Conservation (phyloP, 2,329 filamentous ascomycete species). For the Neofusicoccum kwambonambiense region DNA sequence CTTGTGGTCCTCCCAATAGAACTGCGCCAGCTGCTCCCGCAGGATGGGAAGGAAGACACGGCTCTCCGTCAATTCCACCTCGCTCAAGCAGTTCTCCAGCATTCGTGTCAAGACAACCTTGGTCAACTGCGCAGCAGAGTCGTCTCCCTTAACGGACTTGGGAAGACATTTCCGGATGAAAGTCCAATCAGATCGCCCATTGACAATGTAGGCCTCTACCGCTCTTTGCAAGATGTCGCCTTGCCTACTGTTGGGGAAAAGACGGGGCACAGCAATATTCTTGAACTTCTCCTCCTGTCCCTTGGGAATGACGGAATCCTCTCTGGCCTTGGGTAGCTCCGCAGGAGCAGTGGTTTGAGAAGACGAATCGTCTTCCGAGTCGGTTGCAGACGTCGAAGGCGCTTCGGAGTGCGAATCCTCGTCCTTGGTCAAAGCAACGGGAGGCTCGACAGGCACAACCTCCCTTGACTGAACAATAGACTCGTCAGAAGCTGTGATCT, state of each 20-base stretch:
- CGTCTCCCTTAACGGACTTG: neutral
- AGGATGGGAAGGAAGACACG: neutral
- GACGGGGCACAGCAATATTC: neutral
- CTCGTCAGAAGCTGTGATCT: neutral
- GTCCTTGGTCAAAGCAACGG: conserved; percentile 1
- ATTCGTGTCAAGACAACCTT: neutral
- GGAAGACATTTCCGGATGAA: conserved; percentile 3
- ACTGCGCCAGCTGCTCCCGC: neutral
- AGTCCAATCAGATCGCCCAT: neutral
- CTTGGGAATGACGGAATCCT: conserved; percentile 9
- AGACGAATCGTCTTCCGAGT: neutral
- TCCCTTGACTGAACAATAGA: neutral
- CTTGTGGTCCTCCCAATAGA: conserved; percentile 11
- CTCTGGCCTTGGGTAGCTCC: neutral
- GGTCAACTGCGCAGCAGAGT: neutral
- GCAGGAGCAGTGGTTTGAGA: neutral
- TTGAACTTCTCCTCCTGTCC: neutral
- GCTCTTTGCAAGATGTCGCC: neutral
- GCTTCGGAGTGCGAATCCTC: neutral
- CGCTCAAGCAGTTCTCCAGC: conserved; percentile 7
- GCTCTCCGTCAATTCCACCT: neutral
- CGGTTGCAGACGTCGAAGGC: neutral
- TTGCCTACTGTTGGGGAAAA: conserved; percentile 3
- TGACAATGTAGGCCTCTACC: neutral
- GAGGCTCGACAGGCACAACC: conserved; percentile 4